phyloP scores from a whole-genome alignment of 805 yeast species.

The Saccharomyces kudriavzevii region DNA sequence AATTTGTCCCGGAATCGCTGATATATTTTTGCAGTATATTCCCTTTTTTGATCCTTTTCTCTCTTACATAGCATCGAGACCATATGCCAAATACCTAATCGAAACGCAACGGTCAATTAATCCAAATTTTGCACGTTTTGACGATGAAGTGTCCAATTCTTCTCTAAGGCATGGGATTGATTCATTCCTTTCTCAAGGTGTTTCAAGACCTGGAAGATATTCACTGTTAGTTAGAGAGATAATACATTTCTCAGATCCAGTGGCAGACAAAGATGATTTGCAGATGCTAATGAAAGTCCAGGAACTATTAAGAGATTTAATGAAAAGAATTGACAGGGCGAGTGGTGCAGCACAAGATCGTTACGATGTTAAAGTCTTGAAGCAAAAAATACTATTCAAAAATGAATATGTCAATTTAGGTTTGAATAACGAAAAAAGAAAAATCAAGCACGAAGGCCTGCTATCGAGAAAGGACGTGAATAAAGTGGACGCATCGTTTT shows the following conservation, averaged over 20 bases:
- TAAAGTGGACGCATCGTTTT: slow-evolving; percentile 12
- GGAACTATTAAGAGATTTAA: slow-evolving; percentile 61
- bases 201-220: slow-evolving; percentile 87
- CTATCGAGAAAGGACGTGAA: slow-evolving; percentile 21
- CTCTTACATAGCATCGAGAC: slow-evolving; percentile 83
- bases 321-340: slow-evolving; percentile 63
- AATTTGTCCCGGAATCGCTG: slow-evolving; percentile 76
- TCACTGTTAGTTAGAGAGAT: slow-evolving; percentile 75
- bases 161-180: slow-evolving; percentile 51
- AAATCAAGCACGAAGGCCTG: slow-evolving; percentile 37
- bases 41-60: slow-evolving; percentile 85
- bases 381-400: slow-evolving; percentile 69
- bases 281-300: slow-evolving; percentile 57
- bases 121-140: slow-evolving; percentile 77
- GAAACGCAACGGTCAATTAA: slow-evolving; percentile 85
- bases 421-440: slow-evolving; percentile 67
- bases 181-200: slow-evolving; percentile 85
- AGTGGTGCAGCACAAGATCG: slow-evolving; percentile 88
- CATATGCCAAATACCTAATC: slow-evolving; percentile 85
- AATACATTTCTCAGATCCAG: slow-evolving; percentile 71
- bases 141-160: slow-evolving; percentile 73
- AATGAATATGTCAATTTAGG: slow-evolving; percentile 79
- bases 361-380: slow-evolving; percentile 72
- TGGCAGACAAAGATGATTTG: slow-evolving; percentile 39
- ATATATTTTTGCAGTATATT: slow-evolving; percentile 70